Percentiles rank a stretch among this genome's conserved stretches.
These are phyloP conservation scores for Taphrina pruni DNA, from an alignment of 1,139 yeast species.

Conservation along the genomic window DNA sequence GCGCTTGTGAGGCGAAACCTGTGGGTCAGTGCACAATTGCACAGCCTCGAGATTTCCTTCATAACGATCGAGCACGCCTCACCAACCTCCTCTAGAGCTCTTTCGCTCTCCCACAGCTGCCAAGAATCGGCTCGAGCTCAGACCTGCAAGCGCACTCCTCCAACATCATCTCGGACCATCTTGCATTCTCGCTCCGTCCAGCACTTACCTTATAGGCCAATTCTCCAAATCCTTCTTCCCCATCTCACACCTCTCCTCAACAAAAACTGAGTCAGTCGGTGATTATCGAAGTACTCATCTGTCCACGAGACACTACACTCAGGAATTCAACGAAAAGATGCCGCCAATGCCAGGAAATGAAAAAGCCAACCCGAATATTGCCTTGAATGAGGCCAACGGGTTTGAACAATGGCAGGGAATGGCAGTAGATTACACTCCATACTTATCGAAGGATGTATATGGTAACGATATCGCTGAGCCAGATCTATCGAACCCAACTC, in stretches of 20 bases:
- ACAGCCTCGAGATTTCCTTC: neutral
- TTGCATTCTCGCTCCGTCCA: neutral
- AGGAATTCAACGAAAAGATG: neutral
- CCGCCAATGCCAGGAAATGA: constrained; percentile 37
- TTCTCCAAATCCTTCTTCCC: neutral
- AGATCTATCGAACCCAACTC: constrained; percentile 89
- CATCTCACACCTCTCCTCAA: neutral
- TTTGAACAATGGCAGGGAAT: constrained; percentile 36
- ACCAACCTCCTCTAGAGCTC: neutral
- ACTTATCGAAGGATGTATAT: constrained; percentile 65
- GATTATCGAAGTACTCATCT: too few relatives aligned
- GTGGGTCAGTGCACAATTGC: constrained; percentile 2
- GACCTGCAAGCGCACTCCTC: neutral
- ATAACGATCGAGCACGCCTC: neutral
- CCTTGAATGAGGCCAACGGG: constrained; percentile 41
- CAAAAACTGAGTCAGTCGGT: too few relatives aligned
- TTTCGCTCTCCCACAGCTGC: neutral
- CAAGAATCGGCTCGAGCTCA: constrained; percentile 10
- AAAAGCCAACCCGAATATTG: constrained; percentile 39
- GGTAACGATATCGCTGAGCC: constrained; percentile 73
- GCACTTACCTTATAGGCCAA: neutral
- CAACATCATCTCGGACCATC: neutral
- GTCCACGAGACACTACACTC: too few relatives aligned
- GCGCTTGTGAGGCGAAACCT: constrained; percentile 2
- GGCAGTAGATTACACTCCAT: constrained; percentile 31